Evolutionary conservation across 805 yeast species (phyloP), one percentile per base, ranked within the genome.

Genomic region (Scheffersomyces spartinae): DNA sequence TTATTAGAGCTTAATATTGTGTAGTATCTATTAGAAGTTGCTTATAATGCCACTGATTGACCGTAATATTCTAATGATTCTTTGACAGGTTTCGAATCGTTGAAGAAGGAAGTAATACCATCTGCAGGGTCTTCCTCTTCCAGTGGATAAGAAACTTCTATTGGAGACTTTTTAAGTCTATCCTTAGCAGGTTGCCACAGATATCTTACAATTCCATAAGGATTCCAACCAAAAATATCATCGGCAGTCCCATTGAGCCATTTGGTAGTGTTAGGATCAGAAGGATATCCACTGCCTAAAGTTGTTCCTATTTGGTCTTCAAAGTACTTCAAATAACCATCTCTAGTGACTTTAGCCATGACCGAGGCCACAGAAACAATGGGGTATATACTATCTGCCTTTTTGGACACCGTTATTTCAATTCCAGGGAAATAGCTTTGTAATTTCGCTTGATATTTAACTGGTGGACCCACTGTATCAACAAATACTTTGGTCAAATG

Each of bases 401-500:
- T 91, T 45, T 91, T 91, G 6, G 94, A 71, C 5, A 91, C 98
- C 0, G 84, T 78, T 15, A 91, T 67, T 32, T 66, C 67, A 13
- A 81, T 53, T 0, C 45, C 49, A 0, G 96, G 95, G 42, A 91
- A 91, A 29, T 68, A 51, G 15, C 49, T 50, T 30, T 71, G 65
- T 25, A 91, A 58, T 49, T 88, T 91, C 19, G 64, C 68, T 42
- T 81, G 93, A 47, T 91, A 91, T 18, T 77, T 59, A 1, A 52
- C 68, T 9, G 98, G 97, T 1, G 97, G 96, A 0, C 99, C 99
- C 21, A 91, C 98, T 0, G 99, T 91, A 47, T 91, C 99, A 4
- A 91, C 86, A 47, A 68, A 91, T 0, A 86, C 68, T 44, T 83
- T 83, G 15, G 59, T 64, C 5, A 91, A 45, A 20, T 71, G 66